phyloP scores from a whole-genome alignment of 352 stramenopile species.

The Phytopythium kandeliae region DNA sequence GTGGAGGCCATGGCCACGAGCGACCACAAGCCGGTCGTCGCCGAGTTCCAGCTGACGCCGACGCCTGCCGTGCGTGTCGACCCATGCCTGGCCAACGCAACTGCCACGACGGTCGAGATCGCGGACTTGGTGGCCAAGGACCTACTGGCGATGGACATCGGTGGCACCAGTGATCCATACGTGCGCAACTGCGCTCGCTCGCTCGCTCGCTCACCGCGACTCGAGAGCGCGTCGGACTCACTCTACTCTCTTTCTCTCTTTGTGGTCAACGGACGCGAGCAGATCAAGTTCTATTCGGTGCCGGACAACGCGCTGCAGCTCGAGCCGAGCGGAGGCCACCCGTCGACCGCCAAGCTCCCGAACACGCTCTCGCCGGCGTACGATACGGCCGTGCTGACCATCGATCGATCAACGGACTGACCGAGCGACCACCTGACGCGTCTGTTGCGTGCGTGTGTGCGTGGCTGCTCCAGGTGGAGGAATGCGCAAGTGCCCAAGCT shows the following conservation, averaged over 20 bases:
- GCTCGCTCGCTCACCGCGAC: no score
- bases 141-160: conserved; percentile 68
- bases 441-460: no score
- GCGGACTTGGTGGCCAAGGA: conserved; percentile 45
- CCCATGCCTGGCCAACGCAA: conserved; percentile 9
- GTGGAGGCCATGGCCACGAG: conserved; percentile 66
- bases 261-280: background rate
- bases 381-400: no score
- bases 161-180: conserved; percentile 77
- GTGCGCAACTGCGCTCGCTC: conserved; percentile 15
- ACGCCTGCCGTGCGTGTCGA: conserved; percentile 22
- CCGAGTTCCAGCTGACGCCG: conserved; percentile 42
- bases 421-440: no score
- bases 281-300: conserved; percentile 75
- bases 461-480: conserved; percentile 28
- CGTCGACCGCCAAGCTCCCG: conserved; percentile 53
- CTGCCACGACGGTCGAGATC: conserved; percentile 56
- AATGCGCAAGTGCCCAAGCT: conserved; percentile 66
- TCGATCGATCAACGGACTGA: no score
- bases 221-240: no score
- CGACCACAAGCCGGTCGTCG: conserved; percentile 80
- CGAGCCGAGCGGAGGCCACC: conserved; percentile 39
- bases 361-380: conserved; percentile 60
- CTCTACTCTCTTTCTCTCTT: no score
- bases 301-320: conserved; percentile 47